A percentile compares a stretch with the other conserved stretches of the same genome.
Evolutionary conservation across 2,329 filamentous ascomycete genomes (phyloP).

Genomic region (Coleophoma cylindrospora): DNA sequence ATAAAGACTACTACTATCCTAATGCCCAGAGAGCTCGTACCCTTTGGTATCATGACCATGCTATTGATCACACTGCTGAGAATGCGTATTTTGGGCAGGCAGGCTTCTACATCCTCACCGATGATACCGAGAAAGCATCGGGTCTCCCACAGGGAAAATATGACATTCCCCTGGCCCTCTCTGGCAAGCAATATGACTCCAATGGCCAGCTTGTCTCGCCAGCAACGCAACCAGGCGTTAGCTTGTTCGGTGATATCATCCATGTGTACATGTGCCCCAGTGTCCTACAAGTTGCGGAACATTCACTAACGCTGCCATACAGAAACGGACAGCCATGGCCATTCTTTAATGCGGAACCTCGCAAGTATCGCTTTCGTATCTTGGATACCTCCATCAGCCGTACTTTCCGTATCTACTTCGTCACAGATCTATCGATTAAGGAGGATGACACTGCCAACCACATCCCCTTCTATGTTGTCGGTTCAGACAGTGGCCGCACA

Average conservation of each 20-base stretch:
- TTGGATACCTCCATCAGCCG: constrained; percentile 33
- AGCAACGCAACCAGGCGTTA: constrained; percentile 34
- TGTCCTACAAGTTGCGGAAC: too few species aligned
- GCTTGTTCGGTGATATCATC: constrained; percentile 49
- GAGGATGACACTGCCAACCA: too few species aligned
- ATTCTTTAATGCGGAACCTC: constrained; percentile 48
- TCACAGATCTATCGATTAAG: too few species aligned
- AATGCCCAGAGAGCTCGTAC: constrained; percentile 45
- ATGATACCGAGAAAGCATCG: constrained; percentile 39
- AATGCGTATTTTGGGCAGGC: constrained; percentile 51
- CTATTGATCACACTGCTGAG: constrained; percentile 34
- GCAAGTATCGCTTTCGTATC: constrained; percentile 52
- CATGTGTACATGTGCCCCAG: constrained; percentile 30
- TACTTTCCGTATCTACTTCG: too few species aligned
- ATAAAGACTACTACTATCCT: constrained; percentile 51
- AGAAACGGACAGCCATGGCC: constrained; percentile 52
- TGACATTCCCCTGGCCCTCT: constrained; percentile 45
- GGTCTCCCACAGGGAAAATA: constrained; percentile 42
- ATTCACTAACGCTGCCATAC: background rate
- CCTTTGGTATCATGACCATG: constrained; percentile 47
- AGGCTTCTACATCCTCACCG: constrained; percentile 47
- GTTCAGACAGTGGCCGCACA: constrained; percentile 47
- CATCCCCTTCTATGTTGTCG: constrained; percentile 43
- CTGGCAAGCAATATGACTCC: constrained; percentile 43
- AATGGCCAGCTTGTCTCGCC: constrained; percentile 43